Conservation (phyloP, 192 early-diverging fungal genomes). For the Coemansia erecta region DNA sequence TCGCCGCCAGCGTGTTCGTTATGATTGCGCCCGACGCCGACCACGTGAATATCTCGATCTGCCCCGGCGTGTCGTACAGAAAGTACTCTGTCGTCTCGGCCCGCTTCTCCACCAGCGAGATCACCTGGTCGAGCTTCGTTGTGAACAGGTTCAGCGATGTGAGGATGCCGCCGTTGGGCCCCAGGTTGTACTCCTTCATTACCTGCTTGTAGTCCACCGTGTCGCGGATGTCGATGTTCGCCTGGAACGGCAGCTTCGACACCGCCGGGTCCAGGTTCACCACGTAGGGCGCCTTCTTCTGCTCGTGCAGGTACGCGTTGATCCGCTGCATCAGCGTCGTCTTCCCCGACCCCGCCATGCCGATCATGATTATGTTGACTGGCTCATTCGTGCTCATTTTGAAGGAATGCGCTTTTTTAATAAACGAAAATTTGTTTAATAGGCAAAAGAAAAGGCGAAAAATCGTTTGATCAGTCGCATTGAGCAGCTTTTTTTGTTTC, state of each 20-base stretch:
- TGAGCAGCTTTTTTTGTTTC: too few relatives aligned
- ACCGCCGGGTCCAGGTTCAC: conserved; percentile 97
- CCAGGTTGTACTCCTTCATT: conserved; percentile 96
- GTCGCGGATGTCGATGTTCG: conserved; percentile 97
- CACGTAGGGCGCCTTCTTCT: conserved; percentile 78
- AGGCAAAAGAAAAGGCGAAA: background rate
- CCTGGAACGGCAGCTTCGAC: conserved; percentile 77
- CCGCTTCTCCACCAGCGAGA: conserved; percentile 81
- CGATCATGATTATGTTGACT: conserved; percentile 74
- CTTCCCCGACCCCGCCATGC: conserved; percentile 98
- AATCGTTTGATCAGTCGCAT: background rate
- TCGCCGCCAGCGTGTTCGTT: conserved; percentile 87
- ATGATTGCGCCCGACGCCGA: conserved; percentile 95
- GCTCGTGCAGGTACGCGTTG: conserved; percentile 81
- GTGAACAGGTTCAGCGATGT: conserved; percentile 96
- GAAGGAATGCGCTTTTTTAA: too few relatives aligned
- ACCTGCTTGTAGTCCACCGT: conserved; percentile 98
- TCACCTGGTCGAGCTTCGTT: conserved; percentile 97
- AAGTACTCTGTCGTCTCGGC: conserved; percentile 64
- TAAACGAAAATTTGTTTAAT: background rate
- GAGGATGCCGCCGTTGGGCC: conserved; percentile 95
- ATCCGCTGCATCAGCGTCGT: conserved; percentile 96
- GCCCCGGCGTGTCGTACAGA: conserved; percentile 90
- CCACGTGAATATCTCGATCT: conserved; percentile 99
- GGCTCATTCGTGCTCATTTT: conserved; percentile 10